Evolutionary conservation across 345 rosid species (phyloP), one percentile per base, ranked within the genome.

Genomic region (Salix brachista): DNA sequence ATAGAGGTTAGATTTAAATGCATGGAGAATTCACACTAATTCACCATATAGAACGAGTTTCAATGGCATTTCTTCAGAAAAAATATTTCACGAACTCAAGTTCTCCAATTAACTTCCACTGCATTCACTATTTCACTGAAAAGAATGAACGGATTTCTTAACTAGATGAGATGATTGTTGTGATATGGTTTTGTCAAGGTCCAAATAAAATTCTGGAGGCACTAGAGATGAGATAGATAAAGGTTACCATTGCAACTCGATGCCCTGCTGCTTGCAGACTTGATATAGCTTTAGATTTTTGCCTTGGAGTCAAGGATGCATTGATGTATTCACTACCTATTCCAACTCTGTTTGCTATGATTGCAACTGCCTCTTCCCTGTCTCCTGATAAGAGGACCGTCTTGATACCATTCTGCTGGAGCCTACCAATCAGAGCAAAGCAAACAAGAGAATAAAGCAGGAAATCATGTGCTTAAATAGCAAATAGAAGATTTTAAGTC

Each of bases 341-440:
- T 69, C 98, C 97, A 76, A 93, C 92, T 13, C 80, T 80, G 83
- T 84, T 85, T 30, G 96, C 98, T 58, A 90, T 85, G 32, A 88
- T 80, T 89, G 97, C 93, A 79, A 91, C 97, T 86, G 94, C 98
- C 85, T 90, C 98, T 93, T 93, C 96, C 96, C 97, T 88, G 78
- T 95, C 99, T 74, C 99, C 98, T 42, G 99, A 93, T 86, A 93
- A 79, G 76, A 95, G 89, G 65, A 95, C 70, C 72, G 91, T 91
- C 77, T 88, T 91, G 88, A 95, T 91, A 74, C 97, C 93, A 77
- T 88, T 93, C 84, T 80, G 79, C 82, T 89, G 91, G 58, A 95
- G 94, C 87, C 99, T 95, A 74, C 50, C 23, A 68, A 70, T 65
- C 77, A 67, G 76, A 70, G 52, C 10, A 69, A 80, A 75, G n/a